These are phyloP conservation scores for Colletotrichum aenigma DNA, from an alignment of 2,329 filamentous ascomycete genomes.

Conservation along the genomic window DNA sequence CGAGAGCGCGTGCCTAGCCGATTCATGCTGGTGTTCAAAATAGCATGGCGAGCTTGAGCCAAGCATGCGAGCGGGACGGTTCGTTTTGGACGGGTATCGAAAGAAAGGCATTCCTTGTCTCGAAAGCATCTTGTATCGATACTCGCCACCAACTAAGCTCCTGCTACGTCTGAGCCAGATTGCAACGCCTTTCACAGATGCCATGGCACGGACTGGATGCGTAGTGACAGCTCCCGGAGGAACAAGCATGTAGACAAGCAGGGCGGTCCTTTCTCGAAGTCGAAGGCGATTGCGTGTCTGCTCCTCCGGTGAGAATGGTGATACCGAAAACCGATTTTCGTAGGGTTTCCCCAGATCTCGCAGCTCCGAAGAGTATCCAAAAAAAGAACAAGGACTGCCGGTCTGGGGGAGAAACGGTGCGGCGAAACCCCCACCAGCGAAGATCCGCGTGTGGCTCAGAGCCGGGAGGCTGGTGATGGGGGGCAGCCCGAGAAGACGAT, in stretches of 20 bases:
- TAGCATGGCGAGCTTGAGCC: neutral
- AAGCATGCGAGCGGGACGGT: neutral
- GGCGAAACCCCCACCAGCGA: conserved; percentile 5
- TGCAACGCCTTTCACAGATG: neutral
- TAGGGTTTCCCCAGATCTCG: conserved; percentile 19
- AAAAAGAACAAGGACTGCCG: conserved; percentile 23
- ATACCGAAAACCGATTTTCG: neutral
- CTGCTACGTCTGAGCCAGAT: neutral
- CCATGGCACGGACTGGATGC: neutral
- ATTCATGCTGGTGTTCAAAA: neutral
- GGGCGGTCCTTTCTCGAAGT: neutral
- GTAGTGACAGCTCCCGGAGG: neutral
- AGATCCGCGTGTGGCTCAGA: conserved; percentile 21
- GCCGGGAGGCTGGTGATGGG: conserved; percentile 4
- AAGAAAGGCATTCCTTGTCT: neutral
- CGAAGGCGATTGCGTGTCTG: neutral
- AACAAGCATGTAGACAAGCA: neutral
- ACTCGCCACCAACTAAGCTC: conserved; percentile 3
- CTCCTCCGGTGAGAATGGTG: neutral
- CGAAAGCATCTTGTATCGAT: neutral
- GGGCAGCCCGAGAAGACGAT: neutral
- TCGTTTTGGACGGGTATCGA: neutral
- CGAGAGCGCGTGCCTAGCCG: neutral
- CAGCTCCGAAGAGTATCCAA: conserved; percentile 7
- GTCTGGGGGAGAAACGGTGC: neutral